phyloP scores from a whole-genome alignment of 805 yeast genomes.

The Candida coquimbonensis region DNA sequence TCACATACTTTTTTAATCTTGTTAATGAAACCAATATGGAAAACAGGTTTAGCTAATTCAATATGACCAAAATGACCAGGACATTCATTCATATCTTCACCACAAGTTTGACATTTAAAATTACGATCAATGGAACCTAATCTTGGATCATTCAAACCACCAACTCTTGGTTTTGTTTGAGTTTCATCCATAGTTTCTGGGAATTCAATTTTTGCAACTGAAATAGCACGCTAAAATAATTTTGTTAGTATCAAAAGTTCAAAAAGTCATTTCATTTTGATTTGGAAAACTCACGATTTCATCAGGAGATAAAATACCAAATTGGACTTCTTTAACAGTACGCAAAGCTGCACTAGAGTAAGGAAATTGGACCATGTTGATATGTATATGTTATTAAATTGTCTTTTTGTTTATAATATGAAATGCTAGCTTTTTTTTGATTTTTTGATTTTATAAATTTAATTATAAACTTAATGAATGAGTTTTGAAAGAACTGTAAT shows the following conservation, averaged over 20 bases:
- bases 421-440: constrained; percentile 6
- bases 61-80: constrained; percentile 99
- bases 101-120: constrained; percentile 97
- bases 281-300: constrained; percentile 48
- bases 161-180: constrained; percentile 89
- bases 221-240: constrained; percentile 65
- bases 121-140: constrained; percentile 96
- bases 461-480: neutral
- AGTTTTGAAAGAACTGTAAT: neutral
- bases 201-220: constrained; percentile 95
- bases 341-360: constrained; percentile 98
- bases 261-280: neutral
- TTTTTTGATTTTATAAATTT: neutral
- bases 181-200: constrained; percentile 99
- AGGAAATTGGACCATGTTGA: constrained; percentile 53
- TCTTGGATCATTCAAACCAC: constrained; percentile 96
- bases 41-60: constrained; percentile 96
- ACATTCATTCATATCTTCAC: constrained; percentile 98
- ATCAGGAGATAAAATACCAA: constrained; percentile 96
- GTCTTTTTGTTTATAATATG: neutral
- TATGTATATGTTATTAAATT: neutral
- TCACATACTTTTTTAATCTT: constrained; percentile 94
- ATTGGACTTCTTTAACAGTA: constrained; percentile 96
- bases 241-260: constrained; percentile 12
- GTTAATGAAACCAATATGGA: constrained; percentile 91